phyloP scores from a whole-genome alignment of 495 filamentous ascomycete genomes.

The Podospora pseudoanserina region DNA sequence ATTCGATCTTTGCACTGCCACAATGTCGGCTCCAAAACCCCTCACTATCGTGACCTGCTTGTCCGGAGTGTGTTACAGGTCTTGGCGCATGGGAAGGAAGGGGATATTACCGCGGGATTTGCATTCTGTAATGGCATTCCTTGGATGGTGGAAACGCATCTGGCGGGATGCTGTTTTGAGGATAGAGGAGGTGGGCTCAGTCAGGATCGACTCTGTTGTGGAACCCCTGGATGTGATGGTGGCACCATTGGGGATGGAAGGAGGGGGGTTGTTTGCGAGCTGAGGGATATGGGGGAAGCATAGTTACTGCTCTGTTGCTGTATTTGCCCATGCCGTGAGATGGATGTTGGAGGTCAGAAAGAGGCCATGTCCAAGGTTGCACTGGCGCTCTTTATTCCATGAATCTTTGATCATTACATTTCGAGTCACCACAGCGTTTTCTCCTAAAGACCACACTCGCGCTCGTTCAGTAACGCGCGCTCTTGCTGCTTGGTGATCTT shows the following conservation, averaged over 20 bases:
- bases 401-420: too few relatives aligned
- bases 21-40: background rate
- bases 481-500: background rate
- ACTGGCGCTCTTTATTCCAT: too few relatives aligned
- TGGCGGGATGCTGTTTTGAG: background rate
- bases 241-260: too few relatives aligned
- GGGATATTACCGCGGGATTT: background rate
- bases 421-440: too few relatives aligned
- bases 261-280: too few relatives aligned
- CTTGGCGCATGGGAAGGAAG: background rate
- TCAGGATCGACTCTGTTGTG: background rate
- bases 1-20: background rate
- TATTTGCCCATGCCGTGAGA: too few relatives aligned
- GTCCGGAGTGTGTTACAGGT: background rate
- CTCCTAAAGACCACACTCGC: too few relatives aligned
- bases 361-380: too few relatives aligned
- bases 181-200: background rate
- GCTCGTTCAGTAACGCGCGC: too few relatives aligned
- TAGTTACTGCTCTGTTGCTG: too few relatives aligned
- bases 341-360: too few relatives aligned
- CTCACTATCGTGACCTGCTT: background rate
- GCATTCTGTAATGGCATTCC: background rate
- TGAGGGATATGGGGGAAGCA: too few relatives aligned
- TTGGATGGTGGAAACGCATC: background rate
- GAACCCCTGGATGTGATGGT: background rate